phyloP scores from a whole-genome alignment of 1,139 yeast genomes.

The Debaryomyces sp. region DNA sequence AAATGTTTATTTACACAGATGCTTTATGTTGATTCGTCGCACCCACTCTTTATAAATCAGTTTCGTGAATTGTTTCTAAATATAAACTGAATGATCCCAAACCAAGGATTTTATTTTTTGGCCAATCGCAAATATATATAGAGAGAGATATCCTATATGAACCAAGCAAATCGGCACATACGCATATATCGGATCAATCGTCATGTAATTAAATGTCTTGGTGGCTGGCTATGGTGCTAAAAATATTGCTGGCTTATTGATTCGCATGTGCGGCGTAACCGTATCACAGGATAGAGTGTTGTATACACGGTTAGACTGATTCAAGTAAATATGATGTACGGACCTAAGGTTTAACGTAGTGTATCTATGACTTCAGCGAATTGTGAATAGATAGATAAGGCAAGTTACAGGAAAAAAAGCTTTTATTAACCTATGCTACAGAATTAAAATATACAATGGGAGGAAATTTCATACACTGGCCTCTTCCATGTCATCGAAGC shows the following conservation, averaged over 20 bases:
- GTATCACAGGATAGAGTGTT: background rate
- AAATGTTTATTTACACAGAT: background rate
- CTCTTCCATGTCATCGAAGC: conserved; percentile 47
- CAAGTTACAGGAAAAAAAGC: background rate
- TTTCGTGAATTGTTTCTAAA: background rate
- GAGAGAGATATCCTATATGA: background rate
- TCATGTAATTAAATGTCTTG: background rate
- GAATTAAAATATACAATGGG: background rate
- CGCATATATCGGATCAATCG: background rate
- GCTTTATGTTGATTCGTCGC: background rate
- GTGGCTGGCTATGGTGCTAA: background rate
- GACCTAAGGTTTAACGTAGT: no score
- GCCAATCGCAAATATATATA: background rate
- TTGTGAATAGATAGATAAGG: no score
- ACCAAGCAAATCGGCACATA: background rate
- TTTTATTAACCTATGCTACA: background rate
- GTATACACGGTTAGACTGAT: background rate
- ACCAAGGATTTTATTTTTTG: background rate
- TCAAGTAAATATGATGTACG: no score
- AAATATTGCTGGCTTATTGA: background rate
- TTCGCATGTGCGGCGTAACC: background rate
- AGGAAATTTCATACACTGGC: conserved; percentile 1
- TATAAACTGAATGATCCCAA: background rate
- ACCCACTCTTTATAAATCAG: background rate
- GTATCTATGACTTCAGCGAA: background rate